Base-by-base conservation (phyloP, 2,329 filamentous ascomycete genomes). In the Pseudogymnoascus sp. region DNA sequence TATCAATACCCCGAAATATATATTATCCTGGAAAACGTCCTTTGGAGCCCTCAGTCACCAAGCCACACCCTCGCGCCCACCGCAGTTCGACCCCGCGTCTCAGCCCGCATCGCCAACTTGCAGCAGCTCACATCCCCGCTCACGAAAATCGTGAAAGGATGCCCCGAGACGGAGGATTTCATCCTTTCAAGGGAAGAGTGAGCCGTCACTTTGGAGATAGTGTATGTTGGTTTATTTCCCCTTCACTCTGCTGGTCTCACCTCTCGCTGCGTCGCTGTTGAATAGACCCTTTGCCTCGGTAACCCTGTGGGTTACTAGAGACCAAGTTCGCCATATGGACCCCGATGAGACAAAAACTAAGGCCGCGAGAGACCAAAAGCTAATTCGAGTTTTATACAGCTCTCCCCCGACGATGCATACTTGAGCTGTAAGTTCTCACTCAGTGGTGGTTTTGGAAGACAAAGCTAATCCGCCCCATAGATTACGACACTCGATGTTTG, bases 341-440 rank as follows among this genome's bases (percentile, higher is more conserved):
- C 4, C 28, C n/a, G 16, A 10, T 28, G 16, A 35, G 50, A 16
- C 50, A 28, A 33, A 56, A 10, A 35, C n/a, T 10, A 16, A 23
- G 8, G 31, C 23, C 25, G 4, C 23, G 10, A 28, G 23, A 53
- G n/a, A 18, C 28, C 10, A 33, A 33, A 56, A 4, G 16, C 50
- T 56, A 56, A 56, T 56, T 14, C 18, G 11, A 16, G 3, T 21
- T 33, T 33, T 35, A 7, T 35, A 37, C 65, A 81, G 78, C 70
- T 85, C 66, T 77, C 77, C 62, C 85, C 86, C 12, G 86, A 89
- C 67, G 86, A 88, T 75, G 82, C 85, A 37, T 89, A 88, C 75
- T 76, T 90, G 66, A 87, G 83, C 72, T 90, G 87, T 88, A 74
- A 83, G 85, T 81, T 42, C 59, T 33, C 37, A 25, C 12, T 4